Conservation (phyloP, 2,329 filamentous ascomycete species). For the Chaetomium sp. region DNA sequence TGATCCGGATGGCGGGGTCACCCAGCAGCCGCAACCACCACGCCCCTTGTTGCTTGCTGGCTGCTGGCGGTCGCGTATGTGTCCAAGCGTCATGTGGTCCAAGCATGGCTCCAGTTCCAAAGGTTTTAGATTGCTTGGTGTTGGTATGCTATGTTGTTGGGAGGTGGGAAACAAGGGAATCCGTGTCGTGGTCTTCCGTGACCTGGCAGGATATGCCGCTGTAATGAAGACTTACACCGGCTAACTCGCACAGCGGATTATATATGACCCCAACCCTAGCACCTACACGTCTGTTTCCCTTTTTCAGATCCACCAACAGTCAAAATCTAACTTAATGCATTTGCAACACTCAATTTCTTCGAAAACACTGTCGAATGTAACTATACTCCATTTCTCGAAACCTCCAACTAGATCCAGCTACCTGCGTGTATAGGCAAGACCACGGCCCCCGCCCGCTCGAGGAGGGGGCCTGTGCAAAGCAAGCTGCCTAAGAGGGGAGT, state of each 20-base stretch:
- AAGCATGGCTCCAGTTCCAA: not conserved
- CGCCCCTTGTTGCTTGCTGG: not conserved
- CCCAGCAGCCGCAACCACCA: not conserved
- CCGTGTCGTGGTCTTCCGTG: not conserved
- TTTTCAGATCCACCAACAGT: no score
- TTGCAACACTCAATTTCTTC: no score
- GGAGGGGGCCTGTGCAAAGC: no score
- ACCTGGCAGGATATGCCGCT: not conserved
- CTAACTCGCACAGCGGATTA: not conserved
- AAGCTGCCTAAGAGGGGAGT: no score
- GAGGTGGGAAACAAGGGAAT: not conserved
- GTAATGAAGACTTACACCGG: not conserved
- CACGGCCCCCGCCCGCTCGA: no score
- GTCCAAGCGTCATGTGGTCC: not conserved
- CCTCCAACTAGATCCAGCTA: no score
- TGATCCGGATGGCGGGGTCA: not conserved
- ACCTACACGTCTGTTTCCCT: no score
- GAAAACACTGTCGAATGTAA: no score
- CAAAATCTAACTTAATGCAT: no score
- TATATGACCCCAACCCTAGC: no score
- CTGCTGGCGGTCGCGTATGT: not conserved
- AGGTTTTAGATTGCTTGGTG: not conserved
- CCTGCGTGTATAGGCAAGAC: no score
- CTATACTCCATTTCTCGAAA: no score
- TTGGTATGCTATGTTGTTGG: not conserved